phyloP scores from a whole-genome alignment of 495 filamentous ascomycete genomes.

The Lepraria neglecta region DNA sequence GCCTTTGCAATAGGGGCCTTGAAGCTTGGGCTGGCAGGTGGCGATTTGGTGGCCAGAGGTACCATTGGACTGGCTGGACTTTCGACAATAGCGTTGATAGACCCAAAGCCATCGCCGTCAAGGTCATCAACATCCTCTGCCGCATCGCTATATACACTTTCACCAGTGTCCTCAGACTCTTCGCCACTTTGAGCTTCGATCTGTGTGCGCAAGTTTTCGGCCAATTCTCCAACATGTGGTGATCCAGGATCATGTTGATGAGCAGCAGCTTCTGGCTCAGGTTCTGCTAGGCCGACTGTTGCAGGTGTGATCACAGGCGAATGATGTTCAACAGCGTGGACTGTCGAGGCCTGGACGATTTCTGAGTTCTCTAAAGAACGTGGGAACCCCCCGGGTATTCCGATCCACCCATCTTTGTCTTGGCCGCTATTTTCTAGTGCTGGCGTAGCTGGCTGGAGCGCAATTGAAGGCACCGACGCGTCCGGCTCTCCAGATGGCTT shows the following conservation, averaged over 20 bases:
- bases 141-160: constrained; percentile 83
- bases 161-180: constrained; percentile 47
- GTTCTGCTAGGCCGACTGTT: constrained; percentile 37
- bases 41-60: constrained; percentile 9
- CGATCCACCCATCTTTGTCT: constrained; percentile 30
- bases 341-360: neutral
- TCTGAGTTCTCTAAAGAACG: constrained; percentile 8
- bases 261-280: constrained; percentile 27
- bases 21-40: neutral
- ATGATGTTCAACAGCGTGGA: constrained; percentile 16
- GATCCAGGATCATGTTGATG: constrained; percentile 21
- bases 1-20: constrained; percentile 12
- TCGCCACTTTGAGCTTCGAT: constrained; percentile 31
- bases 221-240: constrained; percentile 31
- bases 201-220: constrained; percentile 28
- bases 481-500: constrained; percentile 2
- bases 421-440: constrained; percentile 33
- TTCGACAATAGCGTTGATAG: constrained; percentile 77
- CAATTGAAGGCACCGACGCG: constrained; percentile 40
- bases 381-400: constrained; percentile 36
- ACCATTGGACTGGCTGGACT: constrained; percentile 37
- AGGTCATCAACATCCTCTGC: constrained; percentile 65
- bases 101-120: constrained; percentile 70
- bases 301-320: constrained; percentile 33
- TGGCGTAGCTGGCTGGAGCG: constrained; percentile 43